Base-by-base conservation (phyloP, 2,329 filamentous ascomycete species). In the Ceratocystis huliohia region DNA sequence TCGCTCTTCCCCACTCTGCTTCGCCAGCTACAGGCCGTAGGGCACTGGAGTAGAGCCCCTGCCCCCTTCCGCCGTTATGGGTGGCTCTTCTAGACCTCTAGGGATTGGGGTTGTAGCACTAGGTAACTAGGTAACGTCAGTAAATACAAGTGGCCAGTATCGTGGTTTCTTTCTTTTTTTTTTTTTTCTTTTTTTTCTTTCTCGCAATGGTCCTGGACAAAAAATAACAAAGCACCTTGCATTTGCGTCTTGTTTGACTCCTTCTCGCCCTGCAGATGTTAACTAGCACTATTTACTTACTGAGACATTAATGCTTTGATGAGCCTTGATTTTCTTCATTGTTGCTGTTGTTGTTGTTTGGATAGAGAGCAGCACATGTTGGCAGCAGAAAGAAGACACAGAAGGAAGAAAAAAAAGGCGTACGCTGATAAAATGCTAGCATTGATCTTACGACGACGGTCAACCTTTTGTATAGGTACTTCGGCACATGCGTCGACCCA, bases 381-480 rank as follows among this genome's bases (percentile, higher is more conserved):
- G 50, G 28, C 30, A 63, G 37, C 20, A 62, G 22, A 20, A 15
- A 64, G 50, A 64, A 28, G 10, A n/a, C 20, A 20, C 8, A 61
- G 25, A n/a, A 50, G 22, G 22, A 30, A 45, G 3, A 62, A 17
- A 10, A 20, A 44, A 22, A 62, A 44, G 33, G 25, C 22, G 44
- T 22, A 44, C 30, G 7, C 15, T 25, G 53, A 33, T 57, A 30
- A 57, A 57, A 57, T 30, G 13, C 25, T 28, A 25, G 8, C 53
- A 28, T 33, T 57, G 10, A 57, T 57, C 53, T 13, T 28, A 8
- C 25, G 17, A n/a, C 53, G 5, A 28, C 10, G 53, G 7, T 33
- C 53, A n/a, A 15, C 28, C 53, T 28, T n/a, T 57, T 57, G 53
- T 57, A 57, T 15, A 57, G 53, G 53, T 57, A 57, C 53, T 57